These are phyloP conservation scores for Gossypium gossypioides DNA, from an alignment of 441 rosid genomes.

Conservation along the genomic window DNA sequence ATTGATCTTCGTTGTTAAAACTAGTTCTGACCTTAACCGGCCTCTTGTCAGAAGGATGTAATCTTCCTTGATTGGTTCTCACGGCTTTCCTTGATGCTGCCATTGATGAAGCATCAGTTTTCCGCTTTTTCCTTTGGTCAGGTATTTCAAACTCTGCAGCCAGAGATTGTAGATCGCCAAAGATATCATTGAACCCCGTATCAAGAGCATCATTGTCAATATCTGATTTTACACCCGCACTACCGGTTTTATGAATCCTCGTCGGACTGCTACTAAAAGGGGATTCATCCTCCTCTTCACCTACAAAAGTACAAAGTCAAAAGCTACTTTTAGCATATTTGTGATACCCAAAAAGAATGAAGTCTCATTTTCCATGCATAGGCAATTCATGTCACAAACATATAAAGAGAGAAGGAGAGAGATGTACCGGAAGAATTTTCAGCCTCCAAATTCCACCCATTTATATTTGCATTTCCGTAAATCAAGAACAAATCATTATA, in stretches of 20 bases:
- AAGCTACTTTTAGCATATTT: background rate
- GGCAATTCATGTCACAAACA: background rate
- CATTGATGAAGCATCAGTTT: slow-evolving; percentile 17
- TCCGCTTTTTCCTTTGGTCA: slow-evolving; percentile 24
- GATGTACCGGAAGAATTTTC: slow-evolving; percentile 15
- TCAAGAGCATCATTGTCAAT: slow-evolving; percentile 10
- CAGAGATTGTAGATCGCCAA: slow-evolving; percentile 19
- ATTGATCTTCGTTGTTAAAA: slow-evolving; percentile 7
- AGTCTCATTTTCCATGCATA: background rate
- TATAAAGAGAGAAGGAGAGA: background rate
- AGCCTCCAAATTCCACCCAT: slow-evolving; percentile 18
- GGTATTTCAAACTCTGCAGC: slow-evolving; percentile 20
- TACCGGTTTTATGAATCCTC: slow-evolving; percentile 17
- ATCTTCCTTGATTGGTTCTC: slow-evolving; percentile 19
- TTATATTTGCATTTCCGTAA: slow-evolving; percentile 26
- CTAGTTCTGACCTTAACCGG: background rate
- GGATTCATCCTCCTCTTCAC: slow-evolving; percentile 25
- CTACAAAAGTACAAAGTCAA: slow-evolving; percentile 23
- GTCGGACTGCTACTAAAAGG: slow-evolving; percentile 18
- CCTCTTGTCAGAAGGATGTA: slow-evolving; percentile 11
- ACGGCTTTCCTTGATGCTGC: slow-evolving; percentile 21
- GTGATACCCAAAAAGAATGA: background rate
- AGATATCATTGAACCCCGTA: slow-evolving; percentile 16
- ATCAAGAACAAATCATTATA: slow-evolving; percentile 46
- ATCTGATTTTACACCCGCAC: slow-evolving; percentile 14